phyloP scores from a whole-genome alignment of 2,329 filamentous ascomycete genomes.

The Fusarium continuum region DNA sequence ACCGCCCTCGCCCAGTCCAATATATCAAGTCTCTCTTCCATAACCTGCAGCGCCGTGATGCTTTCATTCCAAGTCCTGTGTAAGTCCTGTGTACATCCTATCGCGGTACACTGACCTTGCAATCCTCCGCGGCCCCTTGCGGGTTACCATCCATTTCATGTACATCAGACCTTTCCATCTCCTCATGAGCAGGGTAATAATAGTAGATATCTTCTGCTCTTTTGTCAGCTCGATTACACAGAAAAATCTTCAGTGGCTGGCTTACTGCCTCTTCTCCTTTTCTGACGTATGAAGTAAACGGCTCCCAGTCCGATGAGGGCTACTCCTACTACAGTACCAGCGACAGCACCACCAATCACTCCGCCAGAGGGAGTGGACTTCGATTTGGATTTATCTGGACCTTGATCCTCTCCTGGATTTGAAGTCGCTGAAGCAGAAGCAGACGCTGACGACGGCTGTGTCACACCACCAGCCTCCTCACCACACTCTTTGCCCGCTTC shows the following conservation, averaged over 20 bases:
- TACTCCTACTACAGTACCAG: background rate
- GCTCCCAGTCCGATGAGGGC: conserved; percentile 1
- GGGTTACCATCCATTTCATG: conserved; percentile 3
- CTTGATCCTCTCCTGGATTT: background rate
- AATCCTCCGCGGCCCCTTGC: background rate
- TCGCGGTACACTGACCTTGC: background rate
- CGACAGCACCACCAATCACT: conserved; percentile 16
- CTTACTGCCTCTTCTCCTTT: background rate
- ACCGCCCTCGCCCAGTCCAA: background rate
- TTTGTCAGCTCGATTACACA: background rate
- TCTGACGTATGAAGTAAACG: background rate
- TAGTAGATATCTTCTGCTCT: background rate
- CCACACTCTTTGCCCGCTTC: conserved; percentile 8
- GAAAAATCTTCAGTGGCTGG: background rate
- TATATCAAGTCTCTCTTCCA: too few relatives aligned
- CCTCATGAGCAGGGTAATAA: conserved; percentile 4
- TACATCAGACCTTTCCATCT: background rate
- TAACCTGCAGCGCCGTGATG: too few relatives aligned
- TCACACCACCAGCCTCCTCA: conserved; percentile 3
- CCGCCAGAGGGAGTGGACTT: background rate
- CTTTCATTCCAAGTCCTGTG: too few relatives aligned
- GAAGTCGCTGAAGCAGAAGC: background rate
- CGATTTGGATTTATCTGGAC: background rate
- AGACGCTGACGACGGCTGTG: conserved; percentile 16
- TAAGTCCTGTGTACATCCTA: too few relatives aligned